phyloP scores from a whole-genome alignment of 495 filamentous ascomycete genomes.

The Annulohypoxylon maeteangense region DNA sequence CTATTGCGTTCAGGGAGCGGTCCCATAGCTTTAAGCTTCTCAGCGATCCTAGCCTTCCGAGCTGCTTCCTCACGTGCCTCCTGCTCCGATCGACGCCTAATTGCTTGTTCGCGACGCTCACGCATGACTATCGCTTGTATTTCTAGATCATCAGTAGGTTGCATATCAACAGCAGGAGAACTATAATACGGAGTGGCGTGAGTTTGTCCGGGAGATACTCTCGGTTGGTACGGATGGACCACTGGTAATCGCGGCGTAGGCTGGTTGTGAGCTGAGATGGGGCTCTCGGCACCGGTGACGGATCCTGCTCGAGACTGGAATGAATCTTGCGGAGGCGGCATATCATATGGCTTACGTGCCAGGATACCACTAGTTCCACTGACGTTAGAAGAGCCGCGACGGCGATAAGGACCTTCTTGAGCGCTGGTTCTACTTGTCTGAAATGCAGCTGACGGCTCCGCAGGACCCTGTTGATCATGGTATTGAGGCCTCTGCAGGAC shows the following conservation, averaged over 20 bases:
- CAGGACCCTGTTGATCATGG: conserved; percentile 71
- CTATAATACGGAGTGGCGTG: conserved; percentile 59
- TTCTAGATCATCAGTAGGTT: conserved; percentile 66
- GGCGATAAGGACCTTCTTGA: conserved; percentile 75
- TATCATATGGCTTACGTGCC: conserved; percentile 60
- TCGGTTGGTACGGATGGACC: conserved; percentile 60
- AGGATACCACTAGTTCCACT: conserved; percentile 87
- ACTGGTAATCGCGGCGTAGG: conserved; percentile 48
- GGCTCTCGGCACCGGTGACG: conserved; percentile 58
- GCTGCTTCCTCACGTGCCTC: conserved; percentile 84
- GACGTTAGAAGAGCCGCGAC: conserved; percentile 92
- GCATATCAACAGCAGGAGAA: conserved; percentile 47
- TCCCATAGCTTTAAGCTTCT: conserved; percentile 84
- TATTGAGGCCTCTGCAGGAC: conserved; percentile 77
- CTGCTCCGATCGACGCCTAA: conserved; percentile 80
- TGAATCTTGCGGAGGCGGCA: conserved; percentile 58
- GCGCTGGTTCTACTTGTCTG: conserved; percentile 78
- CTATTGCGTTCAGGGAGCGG: conserved; percentile 71
- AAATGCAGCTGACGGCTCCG: conserved; percentile 92
- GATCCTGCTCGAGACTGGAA: conserved; percentile 57
- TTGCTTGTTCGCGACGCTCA: conserved; percentile 78
- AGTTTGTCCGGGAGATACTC: conserved; percentile 59
- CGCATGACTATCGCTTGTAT: conserved; percentile 87
- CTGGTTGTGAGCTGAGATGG: conserved; percentile 52
- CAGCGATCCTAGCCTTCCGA: conserved; percentile 80